Conservation (phyloP, 345 rosid species). For the Camelina sativa region DNA sequence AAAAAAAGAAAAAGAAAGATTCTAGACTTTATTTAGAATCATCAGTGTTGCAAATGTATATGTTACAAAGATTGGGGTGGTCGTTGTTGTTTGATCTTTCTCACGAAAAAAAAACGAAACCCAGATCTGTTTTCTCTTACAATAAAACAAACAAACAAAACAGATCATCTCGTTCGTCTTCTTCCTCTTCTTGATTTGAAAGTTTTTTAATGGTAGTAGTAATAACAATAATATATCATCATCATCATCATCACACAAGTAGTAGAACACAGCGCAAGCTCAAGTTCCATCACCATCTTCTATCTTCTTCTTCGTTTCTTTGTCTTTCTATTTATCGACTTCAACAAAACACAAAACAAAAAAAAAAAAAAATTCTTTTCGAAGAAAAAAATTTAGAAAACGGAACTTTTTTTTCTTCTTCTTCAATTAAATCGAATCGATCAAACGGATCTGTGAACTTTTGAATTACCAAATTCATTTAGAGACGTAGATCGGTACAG, state of each 20-base stretch:
- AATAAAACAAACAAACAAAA: slow-evolving; percentile 26
- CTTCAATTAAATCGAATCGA: not conserved
- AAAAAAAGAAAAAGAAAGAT: not conserved
- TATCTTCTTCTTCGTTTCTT: not conserved
- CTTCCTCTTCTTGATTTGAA: slow-evolving; percentile 29
- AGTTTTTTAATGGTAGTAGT: not conserved
- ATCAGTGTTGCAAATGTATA: slow-evolving; percentile 27
- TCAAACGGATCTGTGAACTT: slow-evolving; percentile 22
- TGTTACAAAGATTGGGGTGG: slow-evolving; percentile 27
- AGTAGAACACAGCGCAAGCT: slow-evolving; percentile 35
- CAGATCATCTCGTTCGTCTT: slow-evolving; percentile 28
- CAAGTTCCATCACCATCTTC: slow-evolving; percentile 24
- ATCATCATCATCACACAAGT: slow-evolving; percentile 42
- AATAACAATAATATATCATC: slow-evolving; percentile 31
- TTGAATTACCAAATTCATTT: slow-evolving; percentile 33
- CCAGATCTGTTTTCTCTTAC: slow-evolving; percentile 32
- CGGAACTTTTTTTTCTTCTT: not conserved
- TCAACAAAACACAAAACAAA: slow-evolving; percentile 34
- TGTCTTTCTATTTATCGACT: slow-evolving; percentile 41
- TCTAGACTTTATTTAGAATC: slow-evolving; percentile 32
- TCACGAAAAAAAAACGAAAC: slow-evolving; percentile 24
- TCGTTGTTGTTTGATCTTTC: slow-evolving; percentile 18
- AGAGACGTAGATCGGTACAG: slow-evolving; percentile 82
- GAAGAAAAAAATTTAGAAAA: too few species aligned
- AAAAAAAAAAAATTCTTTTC: not conserved